Percentiles rank a stretch among this genome's conserved stretches.
phyloP scores from a whole-genome alignment of 257 asterid species.

The Gardenia jasminoides region DNA sequence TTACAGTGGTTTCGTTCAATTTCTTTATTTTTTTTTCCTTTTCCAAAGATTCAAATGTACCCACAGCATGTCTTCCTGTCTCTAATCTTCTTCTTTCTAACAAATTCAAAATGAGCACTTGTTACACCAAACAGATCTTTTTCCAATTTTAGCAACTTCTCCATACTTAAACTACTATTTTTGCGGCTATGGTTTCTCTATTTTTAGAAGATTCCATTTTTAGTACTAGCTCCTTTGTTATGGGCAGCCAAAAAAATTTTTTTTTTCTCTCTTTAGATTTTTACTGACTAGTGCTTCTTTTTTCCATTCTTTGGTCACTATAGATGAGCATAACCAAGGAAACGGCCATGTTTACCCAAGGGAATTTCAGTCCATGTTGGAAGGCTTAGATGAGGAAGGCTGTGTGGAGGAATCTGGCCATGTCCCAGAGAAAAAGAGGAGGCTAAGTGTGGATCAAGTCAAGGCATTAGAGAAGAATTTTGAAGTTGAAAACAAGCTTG shows the following conservation, averaged over 20 bases:
- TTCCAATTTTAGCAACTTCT: conserved; percentile 29
- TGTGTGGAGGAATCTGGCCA: conserved; percentile 67
- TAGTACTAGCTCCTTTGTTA: not conserved
- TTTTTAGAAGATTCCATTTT: conserved; percentile 1
- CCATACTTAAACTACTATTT: conserved; percentile 3
- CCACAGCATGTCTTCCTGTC: conserved; percentile 45
- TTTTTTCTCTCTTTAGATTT: not conserved
- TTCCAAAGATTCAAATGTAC: conserved; percentile 29
- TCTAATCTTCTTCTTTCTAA: conserved; percentile 23
- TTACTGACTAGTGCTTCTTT: not conserved
- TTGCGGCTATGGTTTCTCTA: conserved; percentile 21
- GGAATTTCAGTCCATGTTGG: conserved; percentile 74
- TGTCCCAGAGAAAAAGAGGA: conserved; percentile 63
- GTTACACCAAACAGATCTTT: conserved; percentile 4
- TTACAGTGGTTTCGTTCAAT: conserved; percentile 10
- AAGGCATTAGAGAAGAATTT: conserved; percentile 86
- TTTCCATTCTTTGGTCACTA: conserved; percentile 12
- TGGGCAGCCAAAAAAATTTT: conserved; percentile 5
- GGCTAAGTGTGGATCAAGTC: conserved; percentile 73
- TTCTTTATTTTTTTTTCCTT: conserved; percentile 13
- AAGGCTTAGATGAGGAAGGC: conserved; percentile 71
- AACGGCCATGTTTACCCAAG: conserved; percentile 46
- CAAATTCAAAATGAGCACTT: conserved; percentile 2
- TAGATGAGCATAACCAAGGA: conserved; percentile 51
- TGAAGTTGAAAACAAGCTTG: conserved; percentile 88